These are phyloP conservation scores for Cladosporium sp. DNA, from an alignment of 2,329 filamentous ascomycete genomes.

Conservation along the genomic window DNA sequence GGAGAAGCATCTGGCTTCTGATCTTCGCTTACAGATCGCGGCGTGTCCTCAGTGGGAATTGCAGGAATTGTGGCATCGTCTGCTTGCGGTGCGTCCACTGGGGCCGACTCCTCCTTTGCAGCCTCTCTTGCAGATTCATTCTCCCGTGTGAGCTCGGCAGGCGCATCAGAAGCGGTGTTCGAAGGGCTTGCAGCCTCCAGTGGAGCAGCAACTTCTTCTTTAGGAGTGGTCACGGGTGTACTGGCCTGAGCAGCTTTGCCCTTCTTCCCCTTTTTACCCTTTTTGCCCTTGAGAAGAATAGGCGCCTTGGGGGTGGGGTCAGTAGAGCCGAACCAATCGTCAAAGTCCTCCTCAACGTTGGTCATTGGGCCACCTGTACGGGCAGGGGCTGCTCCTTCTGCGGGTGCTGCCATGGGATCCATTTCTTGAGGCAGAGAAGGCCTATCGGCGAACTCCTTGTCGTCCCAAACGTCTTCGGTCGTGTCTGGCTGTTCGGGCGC, in stretches of 20 bases:
- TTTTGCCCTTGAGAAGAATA: slow-evolving; percentile 6
- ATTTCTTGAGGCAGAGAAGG: slow-evolving; percentile 2
- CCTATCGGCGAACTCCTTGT: slow-evolving; percentile 7
- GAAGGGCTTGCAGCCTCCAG: too few relatives aligned
- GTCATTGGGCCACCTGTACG: slow-evolving; percentile 9
- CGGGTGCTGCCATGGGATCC: neutral
- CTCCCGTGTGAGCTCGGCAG: too few relatives aligned
- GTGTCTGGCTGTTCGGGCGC: neutral
- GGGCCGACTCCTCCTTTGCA: too few relatives aligned
- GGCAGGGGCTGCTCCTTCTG: neutral
- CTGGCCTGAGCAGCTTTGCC: slow-evolving; percentile 7
- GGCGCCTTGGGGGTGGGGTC: slow-evolving; percentile 10
- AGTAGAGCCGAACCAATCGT: slow-evolving; percentile 11
- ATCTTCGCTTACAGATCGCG: too few relatives aligned
- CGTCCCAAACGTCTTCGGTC: slow-evolving; percentile 8
- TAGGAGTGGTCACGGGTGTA: too few relatives aligned
- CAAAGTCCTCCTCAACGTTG: slow-evolving; percentile 3
- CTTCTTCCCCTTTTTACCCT: slow-evolving; percentile 10
- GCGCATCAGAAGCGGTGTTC: too few relatives aligned
- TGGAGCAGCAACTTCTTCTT: too few relatives aligned
- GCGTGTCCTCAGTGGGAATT: too few relatives aligned
- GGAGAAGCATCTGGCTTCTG: too few relatives aligned
- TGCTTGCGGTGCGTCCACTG: too few relatives aligned
- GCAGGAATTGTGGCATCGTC: too few relatives aligned
- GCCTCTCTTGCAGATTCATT: too few relatives aligned